Evolutionary conservation across 345 rosid species (phyloP).

Genomic region (Eucalyptus decipiens): DNA sequence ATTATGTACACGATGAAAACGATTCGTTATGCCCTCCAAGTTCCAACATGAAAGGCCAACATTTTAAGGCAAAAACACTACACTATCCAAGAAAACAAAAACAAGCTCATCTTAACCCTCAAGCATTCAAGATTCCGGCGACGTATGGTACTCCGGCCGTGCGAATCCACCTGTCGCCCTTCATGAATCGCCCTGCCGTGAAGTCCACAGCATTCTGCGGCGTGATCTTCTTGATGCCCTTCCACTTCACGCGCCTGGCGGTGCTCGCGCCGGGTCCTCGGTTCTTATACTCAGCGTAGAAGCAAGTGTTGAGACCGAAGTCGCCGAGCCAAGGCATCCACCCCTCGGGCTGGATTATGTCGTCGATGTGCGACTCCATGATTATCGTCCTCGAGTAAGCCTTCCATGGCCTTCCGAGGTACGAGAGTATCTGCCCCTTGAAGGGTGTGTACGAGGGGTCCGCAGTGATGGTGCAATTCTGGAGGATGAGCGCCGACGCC

Average conservation of each 20-base stretch:
- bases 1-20: neutral
- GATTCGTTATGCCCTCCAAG: neutral
- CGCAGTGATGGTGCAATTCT: conserved; percentile 22
- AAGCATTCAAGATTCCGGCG: conserved; percentile 5
- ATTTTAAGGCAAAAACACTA: neutral
- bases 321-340: conserved; percentile 42
- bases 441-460: neutral
- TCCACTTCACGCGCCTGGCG: conserved; percentile 43
- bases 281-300: conserved; percentile 43
- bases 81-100: neutral
- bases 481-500: conserved; percentile 21
- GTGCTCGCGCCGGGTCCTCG: conserved; percentile 51
- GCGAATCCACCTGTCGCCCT: conserved; percentile 42
- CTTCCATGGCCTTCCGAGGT: conserved; percentile 34
- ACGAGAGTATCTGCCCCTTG: conserved; percentile 1
- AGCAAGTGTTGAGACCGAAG: conserved; percentile 41
- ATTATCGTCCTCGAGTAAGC: conserved; percentile 25
- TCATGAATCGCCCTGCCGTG: conserved; percentile 25
- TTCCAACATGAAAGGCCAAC: neutral
- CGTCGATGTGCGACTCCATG: conserved; percentile 25
- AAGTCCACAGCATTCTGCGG: conserved; percentile 5
- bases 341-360: conserved; percentile 20
- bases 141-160: conserved; percentile 33
- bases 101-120: neutral
- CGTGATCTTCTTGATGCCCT: conserved; percentile 34